A percentile compares a stretch with the other conserved stretches of the same genome.
Conservation (phyloP, 2,329 filamentous ascomycete species). For the Xylaria sp. region DNA sequence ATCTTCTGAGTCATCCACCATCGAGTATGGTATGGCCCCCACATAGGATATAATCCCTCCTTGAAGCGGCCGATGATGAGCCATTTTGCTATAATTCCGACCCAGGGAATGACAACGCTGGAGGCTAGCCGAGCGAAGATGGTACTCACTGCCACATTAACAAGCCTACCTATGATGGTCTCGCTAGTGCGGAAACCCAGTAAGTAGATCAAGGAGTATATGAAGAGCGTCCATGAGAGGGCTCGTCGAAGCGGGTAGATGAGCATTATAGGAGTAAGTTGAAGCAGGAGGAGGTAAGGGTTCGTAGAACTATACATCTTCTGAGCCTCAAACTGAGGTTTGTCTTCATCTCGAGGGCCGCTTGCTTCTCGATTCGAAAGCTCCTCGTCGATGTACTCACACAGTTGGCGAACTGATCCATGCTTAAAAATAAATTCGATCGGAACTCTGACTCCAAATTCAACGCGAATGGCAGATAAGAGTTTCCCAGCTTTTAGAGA, state of each 20-base stretch:
- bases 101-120: constrained; percentile 54
- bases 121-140: constrained; percentile 54
- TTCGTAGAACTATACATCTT: constrained; percentile 61
- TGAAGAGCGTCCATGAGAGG: constrained; percentile 63
- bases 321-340: constrained; percentile 39
- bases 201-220: constrained; percentile 57
- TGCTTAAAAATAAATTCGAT: constrained; percentile 63
- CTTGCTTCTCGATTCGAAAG: constrained; percentile 23
- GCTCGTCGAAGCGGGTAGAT: constrained; percentile 63
- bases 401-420: constrained; percentile 56
- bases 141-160: constrained; percentile 60
- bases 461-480: constrained; percentile 60
- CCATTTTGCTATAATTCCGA: constrained; percentile 65
- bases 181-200: constrained; percentile 54
- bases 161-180: constrained; percentile 56
- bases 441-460: constrained; percentile 60
- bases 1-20: constrained; percentile 69
- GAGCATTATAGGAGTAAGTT: constrained; percentile 61
- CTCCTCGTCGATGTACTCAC: constrained; percentile 52
- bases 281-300: constrained; percentile 58
- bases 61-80: constrained; percentile 62
- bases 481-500: constrained; percentile 64
- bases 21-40: constrained; percentile 65
- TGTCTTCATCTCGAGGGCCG: constrained; percentile 10
- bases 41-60: constrained; percentile 68